Evolutionary conservation across 202 grass and related monocot genomes (phyloP).

Genomic region (Zoysia matrella): DNA sequence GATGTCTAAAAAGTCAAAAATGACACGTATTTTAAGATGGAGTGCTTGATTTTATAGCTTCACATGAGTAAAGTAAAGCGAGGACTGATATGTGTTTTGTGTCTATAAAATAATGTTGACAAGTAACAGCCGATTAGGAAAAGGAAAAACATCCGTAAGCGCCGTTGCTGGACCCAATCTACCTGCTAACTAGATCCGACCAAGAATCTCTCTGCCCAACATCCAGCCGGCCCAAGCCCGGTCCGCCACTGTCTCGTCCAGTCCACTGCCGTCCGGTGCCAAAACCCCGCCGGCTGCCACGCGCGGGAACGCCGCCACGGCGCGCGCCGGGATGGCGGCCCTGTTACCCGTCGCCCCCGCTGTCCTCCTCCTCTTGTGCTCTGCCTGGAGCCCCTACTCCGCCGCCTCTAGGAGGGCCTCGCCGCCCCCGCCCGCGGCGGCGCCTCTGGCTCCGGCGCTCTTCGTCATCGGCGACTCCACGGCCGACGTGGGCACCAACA

Average conservation of each 20-base stretch:
- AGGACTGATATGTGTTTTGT: too few species aligned
- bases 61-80: too few species aligned
- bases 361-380: slow-evolving; percentile 4
- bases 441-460: slow-evolving; percentile 63
- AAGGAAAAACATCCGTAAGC: too few species aligned
- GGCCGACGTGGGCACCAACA: slow-evolving; percentile 85
- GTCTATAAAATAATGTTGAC: too few species aligned
- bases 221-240: neutral
- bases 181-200: neutral
- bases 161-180: neutral
- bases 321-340: slow-evolving; percentile 31
- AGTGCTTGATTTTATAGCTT: too few species aligned
- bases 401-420: neutral
- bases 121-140: too few species aligned
- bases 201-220: neutral
- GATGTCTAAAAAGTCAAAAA: too few species aligned
- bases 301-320: slow-evolving; percentile 37
- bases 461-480: slow-evolving; percentile 89
- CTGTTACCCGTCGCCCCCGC: neutral
- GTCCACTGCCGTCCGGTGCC: too few species aligned
- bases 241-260: neutral
- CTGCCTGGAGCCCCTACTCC: neutral
- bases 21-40: too few species aligned
- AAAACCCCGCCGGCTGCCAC: neutral
- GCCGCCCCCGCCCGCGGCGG: neutral